A percentile compares a stretch with the other conserved stretches of the same genome.
Evolutionary conservation across 2,329 filamentous ascomycete species (phyloP).

Genomic region (Diaporthe australafricana): DNA sequence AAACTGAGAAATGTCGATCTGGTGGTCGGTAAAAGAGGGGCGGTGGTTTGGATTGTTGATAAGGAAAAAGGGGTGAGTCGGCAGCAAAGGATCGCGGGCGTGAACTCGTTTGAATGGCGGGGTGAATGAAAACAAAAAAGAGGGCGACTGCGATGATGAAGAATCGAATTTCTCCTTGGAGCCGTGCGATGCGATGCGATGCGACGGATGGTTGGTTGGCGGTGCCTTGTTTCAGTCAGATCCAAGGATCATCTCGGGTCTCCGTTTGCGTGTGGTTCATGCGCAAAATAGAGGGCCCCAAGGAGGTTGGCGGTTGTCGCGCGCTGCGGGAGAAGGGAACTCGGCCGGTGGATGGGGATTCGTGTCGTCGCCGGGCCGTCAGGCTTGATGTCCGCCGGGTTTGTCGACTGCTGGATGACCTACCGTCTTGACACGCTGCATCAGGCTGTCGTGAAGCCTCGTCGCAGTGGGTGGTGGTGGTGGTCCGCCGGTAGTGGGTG

Average conservation of each 20-base stretch:
- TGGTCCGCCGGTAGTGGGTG: neutral
- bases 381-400: conserved; percentile 13
- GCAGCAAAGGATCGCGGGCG: conserved; percentile 23
- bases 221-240: conserved; percentile 38
- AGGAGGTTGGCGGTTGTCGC: conserved; percentile 28
- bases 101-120: conserved; percentile 13
- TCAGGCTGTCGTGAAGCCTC: conserved; percentile 32
- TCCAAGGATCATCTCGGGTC: conserved; percentile 28
- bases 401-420: conserved; percentile 18
- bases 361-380: conserved; percentile 32
- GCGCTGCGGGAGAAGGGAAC: conserved; percentile 13
- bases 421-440: conserved; percentile 30
- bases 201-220: conserved; percentile 20
- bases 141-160: conserved; percentile 15
- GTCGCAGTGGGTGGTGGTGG: conserved; percentile 30
- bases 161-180: neutral
- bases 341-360: conserved; percentile 7
- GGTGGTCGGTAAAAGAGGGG: conserved; percentile 25
- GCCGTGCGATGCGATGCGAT: conserved; percentile 30
- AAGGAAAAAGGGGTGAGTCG: conserved; percentile 31
- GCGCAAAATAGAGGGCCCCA: conserved; percentile 31
- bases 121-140: conserved; percentile 22
- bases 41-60: conserved; percentile 20
- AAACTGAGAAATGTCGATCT: conserved; percentile 15
- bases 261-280: conserved; percentile 32